Conservation (phyloP, 352 stramenopile genomes). For the Chrysophaeum taylorii region DNA sequence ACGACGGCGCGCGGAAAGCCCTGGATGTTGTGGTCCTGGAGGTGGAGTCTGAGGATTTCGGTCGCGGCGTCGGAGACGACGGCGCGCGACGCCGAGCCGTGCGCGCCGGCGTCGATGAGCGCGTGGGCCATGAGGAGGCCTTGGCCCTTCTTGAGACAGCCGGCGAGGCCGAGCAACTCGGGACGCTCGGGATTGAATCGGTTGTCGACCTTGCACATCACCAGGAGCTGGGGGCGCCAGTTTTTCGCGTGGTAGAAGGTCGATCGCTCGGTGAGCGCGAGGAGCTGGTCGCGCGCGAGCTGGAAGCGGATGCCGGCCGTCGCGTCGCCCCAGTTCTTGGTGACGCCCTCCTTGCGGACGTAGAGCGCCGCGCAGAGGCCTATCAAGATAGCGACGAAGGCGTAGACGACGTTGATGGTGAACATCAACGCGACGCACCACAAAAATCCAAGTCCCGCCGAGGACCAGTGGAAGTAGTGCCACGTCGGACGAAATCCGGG, state of each 20-base stretch:
- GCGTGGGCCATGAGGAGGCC: constrained; percentile 41
- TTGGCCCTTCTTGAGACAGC: constrained; percentile 50
- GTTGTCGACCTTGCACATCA: constrained; percentile 25
- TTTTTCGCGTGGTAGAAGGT: constrained; percentile 52
- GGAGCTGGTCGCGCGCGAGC: constrained; percentile 33
- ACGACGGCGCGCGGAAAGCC: constrained; percentile 31
- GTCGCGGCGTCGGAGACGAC: constrained; percentile 20
- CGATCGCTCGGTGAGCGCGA: constrained; percentile 29
- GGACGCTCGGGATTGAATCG: constrained; percentile 35
- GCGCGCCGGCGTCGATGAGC: constrained; percentile 30
- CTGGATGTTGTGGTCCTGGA: constrained; percentile 43
- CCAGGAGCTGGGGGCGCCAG: constrained; percentile 54
- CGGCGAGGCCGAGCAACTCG: constrained; percentile 40
- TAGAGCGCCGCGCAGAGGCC: constrained; percentile 29
- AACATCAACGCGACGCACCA: constrained; percentile 55
- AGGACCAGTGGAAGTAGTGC: constrained; percentile 58
- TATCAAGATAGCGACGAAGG: constrained; percentile 30
- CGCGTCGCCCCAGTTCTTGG: constrained; percentile 36
- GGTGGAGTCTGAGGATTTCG: constrained; percentile 38
- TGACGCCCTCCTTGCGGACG: constrained; percentile 11
- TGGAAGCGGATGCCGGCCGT: constrained; percentile 33
- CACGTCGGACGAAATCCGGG: constrained; percentile 59
- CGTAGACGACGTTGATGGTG: constrained; percentile 37
- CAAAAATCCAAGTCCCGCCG: constrained; percentile 45
- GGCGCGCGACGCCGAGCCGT: constrained; percentile 18